Evolutionary conservation across 2,329 filamentous ascomycete species (phyloP).

Genomic region (Cytospora mali): DNA sequence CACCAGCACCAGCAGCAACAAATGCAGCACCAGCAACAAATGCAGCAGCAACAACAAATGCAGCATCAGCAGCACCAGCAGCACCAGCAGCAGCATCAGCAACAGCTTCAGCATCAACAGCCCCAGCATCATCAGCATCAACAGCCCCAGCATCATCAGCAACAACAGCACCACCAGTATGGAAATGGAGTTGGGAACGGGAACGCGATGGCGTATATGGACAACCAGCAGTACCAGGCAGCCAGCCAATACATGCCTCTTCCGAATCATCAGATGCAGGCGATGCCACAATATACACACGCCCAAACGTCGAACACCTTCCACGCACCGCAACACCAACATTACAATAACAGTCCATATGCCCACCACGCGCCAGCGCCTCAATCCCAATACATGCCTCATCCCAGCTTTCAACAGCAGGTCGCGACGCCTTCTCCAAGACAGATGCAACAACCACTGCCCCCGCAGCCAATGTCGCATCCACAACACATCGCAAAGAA

Average conservation of each 20-base stretch:
- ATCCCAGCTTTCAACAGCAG: constrained; percentile 42
- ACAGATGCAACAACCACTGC: constrained; percentile 29
- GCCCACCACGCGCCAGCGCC: constrained; percentile 25
- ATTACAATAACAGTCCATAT: constrained; percentile 34
- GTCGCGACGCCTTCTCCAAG: constrained; percentile 31
- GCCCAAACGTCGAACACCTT: constrained; percentile 33
- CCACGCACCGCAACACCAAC: constrained; percentile 32
- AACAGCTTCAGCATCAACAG: constrained; percentile 31
- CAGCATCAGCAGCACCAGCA: constrained; percentile 31
- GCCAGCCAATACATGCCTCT: constrained; percentile 32
- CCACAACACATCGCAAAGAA: constrained; percentile 29
- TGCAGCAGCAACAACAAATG: constrained; percentile 33
- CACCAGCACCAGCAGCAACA: constrained; percentile 31
- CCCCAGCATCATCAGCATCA: constrained; percentile 35
- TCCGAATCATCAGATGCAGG: constrained; percentile 34
- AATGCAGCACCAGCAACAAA: constrained; percentile 24
- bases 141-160: constrained; percentile 34
- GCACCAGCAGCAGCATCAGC: constrained; percentile 29
- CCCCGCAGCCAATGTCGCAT: constrained; percentile 36
- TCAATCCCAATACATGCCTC: constrained; percentile 22
- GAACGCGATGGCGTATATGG: constrained; percentile 27
- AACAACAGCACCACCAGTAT: constrained; percentile 34
- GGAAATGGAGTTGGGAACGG: constrained; percentile 14
- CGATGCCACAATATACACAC: constrained; percentile 31
- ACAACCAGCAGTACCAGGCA: constrained; percentile 31